Conservation (phyloP, 1,284 basidiomycete species). For the Kwoniella shivajii region DNA sequence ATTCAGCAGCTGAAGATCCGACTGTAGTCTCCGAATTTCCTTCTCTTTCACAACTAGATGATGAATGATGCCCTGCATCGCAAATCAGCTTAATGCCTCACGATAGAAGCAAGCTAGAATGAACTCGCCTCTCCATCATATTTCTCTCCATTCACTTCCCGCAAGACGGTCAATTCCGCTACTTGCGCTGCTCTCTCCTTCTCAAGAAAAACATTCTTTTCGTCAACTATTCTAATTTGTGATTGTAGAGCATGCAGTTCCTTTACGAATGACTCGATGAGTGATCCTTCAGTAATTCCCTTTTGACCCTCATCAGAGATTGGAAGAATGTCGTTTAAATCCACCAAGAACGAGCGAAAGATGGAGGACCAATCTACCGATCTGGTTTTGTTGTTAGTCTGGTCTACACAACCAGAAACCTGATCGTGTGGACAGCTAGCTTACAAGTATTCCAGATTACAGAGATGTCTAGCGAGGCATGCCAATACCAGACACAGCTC, state of each 20-base stretch:
- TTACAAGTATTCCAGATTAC: conserved; percentile 2
- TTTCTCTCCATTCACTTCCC: conserved; percentile 41
- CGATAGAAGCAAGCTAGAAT: neutral
- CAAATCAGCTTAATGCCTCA: neutral
- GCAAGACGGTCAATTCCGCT: conserved; percentile 55
- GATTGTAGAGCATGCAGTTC: conserved; percentile 14
- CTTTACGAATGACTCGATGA: conserved; percentile 31
- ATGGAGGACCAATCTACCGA: conserved; percentile 15
- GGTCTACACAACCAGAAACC: neutral
- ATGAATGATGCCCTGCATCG: conserved; percentile 68
- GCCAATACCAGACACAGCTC: neutral
- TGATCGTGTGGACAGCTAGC: neutral
- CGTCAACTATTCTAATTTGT: neutral
- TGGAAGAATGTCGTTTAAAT: conserved; percentile 8
- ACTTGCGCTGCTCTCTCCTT: neutral
- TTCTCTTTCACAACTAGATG: conserved; percentile 82
- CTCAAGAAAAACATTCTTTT: neutral
- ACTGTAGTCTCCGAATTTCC: conserved; percentile 71
- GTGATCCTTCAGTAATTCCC: conserved; percentile 57
- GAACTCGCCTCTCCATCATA: conserved; percentile 10
- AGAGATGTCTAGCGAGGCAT: conserved; percentile 3
- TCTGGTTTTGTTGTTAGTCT: neutral
- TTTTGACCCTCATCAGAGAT: neutral
- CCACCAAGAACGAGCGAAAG: conserved; percentile 7
- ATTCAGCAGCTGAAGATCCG: conserved; percentile 59